Conservation (phyloP, 176 grass and related monocot species). For the Bromus sterilis region DNA sequence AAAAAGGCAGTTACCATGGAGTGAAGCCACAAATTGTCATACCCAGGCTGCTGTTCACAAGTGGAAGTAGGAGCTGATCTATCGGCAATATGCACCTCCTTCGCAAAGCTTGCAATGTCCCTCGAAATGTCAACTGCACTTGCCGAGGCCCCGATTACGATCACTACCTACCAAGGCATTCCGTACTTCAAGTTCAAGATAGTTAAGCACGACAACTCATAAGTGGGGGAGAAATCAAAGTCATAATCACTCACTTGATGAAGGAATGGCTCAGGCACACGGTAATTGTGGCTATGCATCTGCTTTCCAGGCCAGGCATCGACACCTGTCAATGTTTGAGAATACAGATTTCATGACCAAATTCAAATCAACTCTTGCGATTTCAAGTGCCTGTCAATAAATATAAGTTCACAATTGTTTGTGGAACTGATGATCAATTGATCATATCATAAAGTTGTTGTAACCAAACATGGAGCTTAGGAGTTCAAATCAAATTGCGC, state of each 20-base stretch:
- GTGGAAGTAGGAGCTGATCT: conserved; percentile 38
- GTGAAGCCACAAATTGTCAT: conserved; percentile 80
- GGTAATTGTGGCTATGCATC: conserved; percentile 91
- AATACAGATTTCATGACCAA: background rate
- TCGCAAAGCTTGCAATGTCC: conserved; percentile 44
- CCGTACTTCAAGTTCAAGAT: background rate
- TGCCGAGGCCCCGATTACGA: conserved; percentile 46
- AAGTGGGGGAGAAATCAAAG: background rate
- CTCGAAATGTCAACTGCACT: conserved; percentile 74
- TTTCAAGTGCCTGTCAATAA: background rate
- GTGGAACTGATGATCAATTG: background rate
- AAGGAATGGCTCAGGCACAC: conserved; percentile 48
- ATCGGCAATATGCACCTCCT: conserved; percentile 63
- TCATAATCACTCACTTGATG: conserved; percentile 35
- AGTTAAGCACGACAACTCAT: background rate
- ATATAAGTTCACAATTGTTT: background rate
- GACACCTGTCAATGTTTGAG: conserved; percentile 17
- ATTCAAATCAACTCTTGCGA: background rate
- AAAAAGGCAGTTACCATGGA: conserved; percentile 55
- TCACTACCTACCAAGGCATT: conserved; percentile 38
- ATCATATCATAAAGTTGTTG: background rate
- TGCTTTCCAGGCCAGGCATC: conserved; percentile 68
- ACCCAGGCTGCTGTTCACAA: conserved; percentile 40
- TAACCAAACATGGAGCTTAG: background rate
- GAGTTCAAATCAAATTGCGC: background rate